Evolutionary conservation across 345 rosid genomes (phyloP).

Genomic region (Stellera chamaejasme): DNA sequence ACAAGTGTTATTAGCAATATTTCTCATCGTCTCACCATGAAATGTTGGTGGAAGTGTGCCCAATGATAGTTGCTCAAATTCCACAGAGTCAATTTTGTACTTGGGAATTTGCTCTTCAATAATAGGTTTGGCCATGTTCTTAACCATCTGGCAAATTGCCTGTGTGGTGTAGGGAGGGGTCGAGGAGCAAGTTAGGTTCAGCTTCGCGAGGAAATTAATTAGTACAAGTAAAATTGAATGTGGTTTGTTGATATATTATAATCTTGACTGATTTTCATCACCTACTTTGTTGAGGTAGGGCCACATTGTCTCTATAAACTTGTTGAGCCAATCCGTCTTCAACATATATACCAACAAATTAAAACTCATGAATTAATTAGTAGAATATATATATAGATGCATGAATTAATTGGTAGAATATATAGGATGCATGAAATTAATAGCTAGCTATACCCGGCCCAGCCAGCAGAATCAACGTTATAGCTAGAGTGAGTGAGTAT

Average conservation of each 20-base stretch:
- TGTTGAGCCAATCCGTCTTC: conserved; percentile 88
- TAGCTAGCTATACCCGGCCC: too few relatives aligned
- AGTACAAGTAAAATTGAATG: too few relatives aligned
- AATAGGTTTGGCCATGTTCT: conserved; percentile 62
- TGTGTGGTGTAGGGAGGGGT: too few relatives aligned
- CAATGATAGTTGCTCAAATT: conserved; percentile 67
- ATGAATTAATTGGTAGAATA: too few relatives aligned
- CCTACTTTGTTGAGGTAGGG: conserved; percentile 75
- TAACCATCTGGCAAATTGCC: conserved; percentile 73
- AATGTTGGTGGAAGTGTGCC: conserved; percentile 78
- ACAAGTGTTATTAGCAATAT: too few relatives aligned
- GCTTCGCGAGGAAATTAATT: too few relatives aligned
- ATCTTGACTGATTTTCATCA: neutral
- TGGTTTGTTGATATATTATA: too few relatives aligned
- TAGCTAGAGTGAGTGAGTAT: too few relatives aligned
- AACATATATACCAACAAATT: conserved; percentile 7
- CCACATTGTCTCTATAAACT: conserved; percentile 69
- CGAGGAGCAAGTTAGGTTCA: too few relatives aligned
- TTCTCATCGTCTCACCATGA: conserved; percentile 55
- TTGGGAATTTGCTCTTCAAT: conserved; percentile 82
- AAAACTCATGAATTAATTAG: neutral
- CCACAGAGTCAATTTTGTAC: conserved; percentile 72
- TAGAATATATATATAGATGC: too few relatives aligned
- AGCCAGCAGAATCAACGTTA: too few relatives aligned
- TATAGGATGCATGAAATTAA: too few relatives aligned